phyloP scores from a whole-genome alignment of 805 yeast genomes.

The Ogataea philodendri region DNA sequence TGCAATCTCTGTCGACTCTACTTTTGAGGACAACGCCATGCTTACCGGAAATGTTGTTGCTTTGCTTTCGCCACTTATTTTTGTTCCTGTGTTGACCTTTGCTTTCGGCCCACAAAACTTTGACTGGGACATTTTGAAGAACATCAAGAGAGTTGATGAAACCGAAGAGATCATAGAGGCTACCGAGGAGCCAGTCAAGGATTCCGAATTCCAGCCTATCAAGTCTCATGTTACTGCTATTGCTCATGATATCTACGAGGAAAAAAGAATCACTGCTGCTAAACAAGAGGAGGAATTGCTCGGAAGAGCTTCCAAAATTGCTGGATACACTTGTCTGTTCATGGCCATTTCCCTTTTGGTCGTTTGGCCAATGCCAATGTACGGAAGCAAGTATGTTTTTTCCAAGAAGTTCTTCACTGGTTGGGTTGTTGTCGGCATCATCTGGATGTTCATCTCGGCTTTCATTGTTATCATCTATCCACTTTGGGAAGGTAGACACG shows the following conservation, averaged over 20 bases:
- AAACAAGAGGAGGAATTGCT: constrained; percentile 54
- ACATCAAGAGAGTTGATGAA: constrained; percentile 67
- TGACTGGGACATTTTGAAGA: constrained; percentile 64
- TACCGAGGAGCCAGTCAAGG: constrained; percentile 21
- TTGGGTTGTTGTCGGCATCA: constrained; percentile 79
- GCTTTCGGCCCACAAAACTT: constrained; percentile 68
- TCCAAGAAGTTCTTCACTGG: constrained; percentile 79
- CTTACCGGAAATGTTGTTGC: constrained; percentile 86
- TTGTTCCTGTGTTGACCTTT: constrained; percentile 63
- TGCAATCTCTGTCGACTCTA: constrained; percentile 44
- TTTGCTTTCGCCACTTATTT: constrained; percentile 64
- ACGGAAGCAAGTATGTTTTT: constrained; percentile 74
- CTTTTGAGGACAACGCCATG: constrained; percentile 90
- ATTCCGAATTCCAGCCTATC: constrained; percentile 31
- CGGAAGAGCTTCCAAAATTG: constrained; percentile 56
- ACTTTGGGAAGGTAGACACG: constrained; percentile 68
- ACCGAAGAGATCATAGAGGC: constrained; percentile 55
- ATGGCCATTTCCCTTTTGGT: constrained; percentile 65
- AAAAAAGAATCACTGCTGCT: constrained; percentile 17
- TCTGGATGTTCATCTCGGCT: constrained; percentile 74
- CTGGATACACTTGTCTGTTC: constrained; percentile 56
- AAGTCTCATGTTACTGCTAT: constrained; percentile 33
- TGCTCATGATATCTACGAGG: constrained; percentile 24
- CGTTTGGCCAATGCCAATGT: constrained; percentile 95
- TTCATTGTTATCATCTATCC: constrained; percentile 68